phyloP scores from a whole-genome alignment of 2,329 filamentous ascomycete genomes.

The Zarea fungicola region DNA sequence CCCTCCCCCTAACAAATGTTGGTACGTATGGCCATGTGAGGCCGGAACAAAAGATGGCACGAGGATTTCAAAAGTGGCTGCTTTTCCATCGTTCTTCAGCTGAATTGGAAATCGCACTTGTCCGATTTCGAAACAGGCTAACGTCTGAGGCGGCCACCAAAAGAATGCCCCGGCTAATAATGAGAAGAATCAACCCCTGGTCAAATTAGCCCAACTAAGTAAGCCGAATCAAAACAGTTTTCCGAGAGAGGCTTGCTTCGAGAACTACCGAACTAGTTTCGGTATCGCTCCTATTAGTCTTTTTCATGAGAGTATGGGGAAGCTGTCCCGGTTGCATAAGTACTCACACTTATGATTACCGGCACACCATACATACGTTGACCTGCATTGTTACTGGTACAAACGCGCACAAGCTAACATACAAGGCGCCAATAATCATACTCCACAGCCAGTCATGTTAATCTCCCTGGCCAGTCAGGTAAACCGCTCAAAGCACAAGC shows the following conservation, averaged over 20 bases:
- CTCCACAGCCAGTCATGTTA: too few relatives aligned
- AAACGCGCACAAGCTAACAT: constrained; percentile 1
- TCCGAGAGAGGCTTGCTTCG: neutral
- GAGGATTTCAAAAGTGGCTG: too few relatives aligned
- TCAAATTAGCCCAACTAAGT: neutral
- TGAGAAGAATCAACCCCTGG: too few relatives aligned
- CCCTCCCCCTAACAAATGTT: too few relatives aligned
- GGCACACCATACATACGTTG: too few relatives aligned
- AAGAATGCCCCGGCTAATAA: neutral
- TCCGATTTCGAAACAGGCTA: constrained; percentile 4
- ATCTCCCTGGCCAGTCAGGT: neutral
- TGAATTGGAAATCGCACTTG: neutral
- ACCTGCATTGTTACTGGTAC: neutral
- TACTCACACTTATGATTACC: too few relatives aligned
- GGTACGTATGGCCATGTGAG: too few relatives aligned
- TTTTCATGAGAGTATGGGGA: neutral
- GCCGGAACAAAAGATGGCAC: too few relatives aligned
- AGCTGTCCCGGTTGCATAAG: too few relatives aligned
- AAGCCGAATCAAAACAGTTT: neutral
- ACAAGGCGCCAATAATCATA: too few relatives aligned
- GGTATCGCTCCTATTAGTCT: neutral
- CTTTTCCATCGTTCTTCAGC: neutral
- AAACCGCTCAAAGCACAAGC: neutral
- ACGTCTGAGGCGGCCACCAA: neutral
- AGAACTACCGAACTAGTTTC: constrained; percentile 1